phyloP scores from a whole-genome alignment of 257 asterid species.

The Verbascum thapsus region DNA sequence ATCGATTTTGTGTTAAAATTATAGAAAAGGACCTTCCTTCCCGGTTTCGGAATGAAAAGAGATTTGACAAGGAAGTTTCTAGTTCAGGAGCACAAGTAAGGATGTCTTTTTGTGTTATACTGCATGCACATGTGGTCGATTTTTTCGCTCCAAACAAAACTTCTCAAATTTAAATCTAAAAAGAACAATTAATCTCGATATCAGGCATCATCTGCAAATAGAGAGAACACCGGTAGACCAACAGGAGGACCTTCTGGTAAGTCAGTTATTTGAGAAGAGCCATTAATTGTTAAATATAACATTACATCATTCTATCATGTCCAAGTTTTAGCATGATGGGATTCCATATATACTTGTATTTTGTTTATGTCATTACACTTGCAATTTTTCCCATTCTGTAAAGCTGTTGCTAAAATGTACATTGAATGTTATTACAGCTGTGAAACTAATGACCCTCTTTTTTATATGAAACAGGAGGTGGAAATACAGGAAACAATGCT shows the following conservation, averaged over 20 bases:
- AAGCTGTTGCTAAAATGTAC: slow-evolving; percentile 5
- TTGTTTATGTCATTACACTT: not conserved
- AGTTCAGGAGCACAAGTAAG: slow-evolving; percentile 79
- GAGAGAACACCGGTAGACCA: slow-evolving; percentile 44
- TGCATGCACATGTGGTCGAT: slow-evolving; percentile 10
- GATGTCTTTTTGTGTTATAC: slow-evolving; percentile 15
- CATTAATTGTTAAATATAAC: not conserved
- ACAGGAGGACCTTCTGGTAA: slow-evolving; percentile 72
- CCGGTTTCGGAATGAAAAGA: slow-evolving; percentile 69
- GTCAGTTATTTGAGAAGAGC: slow-evolving; percentile 24
- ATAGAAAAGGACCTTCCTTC: slow-evolving; percentile 93
- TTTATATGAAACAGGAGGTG: slow-evolving; percentile 50
- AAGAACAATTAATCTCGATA: slow-evolving; percentile 24
- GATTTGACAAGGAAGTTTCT: slow-evolving; percentile 75
- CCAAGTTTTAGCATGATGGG: slow-evolving; percentile 9
- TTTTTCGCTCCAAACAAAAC: slow-evolving; percentile 9
- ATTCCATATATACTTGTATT: too few relatives aligned
- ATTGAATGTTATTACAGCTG: not conserved
- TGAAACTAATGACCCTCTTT: slow-evolving; percentile 28
- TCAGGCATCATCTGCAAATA: slow-evolving; percentile 61
- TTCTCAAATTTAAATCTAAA: not conserved
- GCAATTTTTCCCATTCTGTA: not conserved
- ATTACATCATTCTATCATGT: slow-evolving; percentile 14
- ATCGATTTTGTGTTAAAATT: slow-evolving; percentile 28
- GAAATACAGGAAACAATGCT: slow-evolving; percentile 40